Percentiles rank a stretch among this genome's conserved stretches.
phyloP scores from a whole-genome alignment of 2,329 filamentous ascomycete genomes.

The Xylaria arbuscula region DNA sequence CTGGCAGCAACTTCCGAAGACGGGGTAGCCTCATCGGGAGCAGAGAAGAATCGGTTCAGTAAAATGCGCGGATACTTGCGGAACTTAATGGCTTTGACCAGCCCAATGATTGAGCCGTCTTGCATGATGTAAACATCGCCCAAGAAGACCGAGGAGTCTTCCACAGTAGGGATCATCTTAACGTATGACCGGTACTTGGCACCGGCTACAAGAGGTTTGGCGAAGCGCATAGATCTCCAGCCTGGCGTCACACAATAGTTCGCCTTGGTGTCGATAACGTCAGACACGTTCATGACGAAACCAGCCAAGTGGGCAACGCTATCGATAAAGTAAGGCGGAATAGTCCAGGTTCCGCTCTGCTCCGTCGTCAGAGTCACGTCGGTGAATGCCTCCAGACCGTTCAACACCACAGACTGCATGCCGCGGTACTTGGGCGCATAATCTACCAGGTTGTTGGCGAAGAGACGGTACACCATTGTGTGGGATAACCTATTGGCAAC shows the following conservation, averaged over 20 bases:
- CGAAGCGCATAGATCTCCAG: conserved; percentile 52
- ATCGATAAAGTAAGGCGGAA: conserved; percentile 55
- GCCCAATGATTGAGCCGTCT: conserved; percentile 49
- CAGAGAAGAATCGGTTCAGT: conserved; percentile 55
- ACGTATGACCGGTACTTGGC: conserved; percentile 53
- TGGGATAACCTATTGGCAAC: conserved; percentile 69
- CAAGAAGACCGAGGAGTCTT: conserved; percentile 45
- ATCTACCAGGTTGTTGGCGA: conserved; percentile 51
- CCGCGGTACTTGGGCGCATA: conserved; percentile 54
- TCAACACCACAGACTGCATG: conserved; percentile 55
- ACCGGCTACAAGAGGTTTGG: conserved; percentile 47
- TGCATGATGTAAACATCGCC: conserved; percentile 55
- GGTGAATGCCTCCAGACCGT: conserved; percentile 50
- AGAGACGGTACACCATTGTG: conserved; percentile 71
- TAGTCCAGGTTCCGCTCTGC: conserved; percentile 52
- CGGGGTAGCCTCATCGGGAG: conserved; percentile 43
- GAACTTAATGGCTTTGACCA: conserved; percentile 52
- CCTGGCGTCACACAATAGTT: conserved; percentile 55
- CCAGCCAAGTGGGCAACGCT: conserved; percentile 54
- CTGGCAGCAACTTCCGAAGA: no score
- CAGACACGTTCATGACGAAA: conserved; percentile 55
- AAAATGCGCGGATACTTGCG: conserved; percentile 52
- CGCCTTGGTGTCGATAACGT: conserved; percentile 49
- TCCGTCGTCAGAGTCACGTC: conserved; percentile 50
- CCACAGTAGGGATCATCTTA: conserved; percentile 52